Evolutionary conservation across 768 basidiomycete genomes (phyloP).

Genomic region (Lactarius sp.): DNA sequence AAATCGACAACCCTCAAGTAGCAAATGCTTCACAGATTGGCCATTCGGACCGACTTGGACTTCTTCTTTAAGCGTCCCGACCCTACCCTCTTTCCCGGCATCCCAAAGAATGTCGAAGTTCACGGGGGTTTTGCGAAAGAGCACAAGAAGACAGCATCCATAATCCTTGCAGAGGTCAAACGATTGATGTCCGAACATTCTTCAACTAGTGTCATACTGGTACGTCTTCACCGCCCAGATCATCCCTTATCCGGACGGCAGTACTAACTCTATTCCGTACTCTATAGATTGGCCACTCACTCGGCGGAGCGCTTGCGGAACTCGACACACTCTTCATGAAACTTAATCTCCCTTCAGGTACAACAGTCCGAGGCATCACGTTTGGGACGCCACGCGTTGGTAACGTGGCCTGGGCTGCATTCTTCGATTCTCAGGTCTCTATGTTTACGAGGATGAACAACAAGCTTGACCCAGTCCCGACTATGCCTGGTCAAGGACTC

Average conservation of each 20-base stretch:
- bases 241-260: not conserved
- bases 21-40: not conserved
- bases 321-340: conserved; percentile 23
- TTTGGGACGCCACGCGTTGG: conserved; percentile 25
- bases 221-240: not conserved
- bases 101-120: conserved; percentile 4
- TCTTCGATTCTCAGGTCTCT: conserved; percentile 20
- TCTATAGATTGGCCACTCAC: conserved; percentile 15
- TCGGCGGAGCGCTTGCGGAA: conserved; percentile 25
- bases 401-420: conserved; percentile 12
- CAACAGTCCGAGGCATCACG: conserved; percentile 21
- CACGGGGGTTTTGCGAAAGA: conserved; percentile 18
- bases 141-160: conserved; percentile 18
- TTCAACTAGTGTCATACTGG: conserved; percentile 16
- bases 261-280: not conserved
- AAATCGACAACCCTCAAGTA: not conserved
- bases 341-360: conserved; percentile 23
- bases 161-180: conserved; percentile 23
- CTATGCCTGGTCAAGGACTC: conserved; percentile 18
- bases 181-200: conserved; percentile 13
- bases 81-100: conserved; percentile 14
- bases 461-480: conserved; percentile 19
- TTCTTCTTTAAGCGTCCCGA: not conserved
- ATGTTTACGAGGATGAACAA: conserved; percentile 25
- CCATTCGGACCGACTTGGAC: conserved; percentile 15